These are phyloP conservation scores for Solanum medicagineum DNA, from an alignment of 257 asterid species.

Conservation along the genomic window DNA sequence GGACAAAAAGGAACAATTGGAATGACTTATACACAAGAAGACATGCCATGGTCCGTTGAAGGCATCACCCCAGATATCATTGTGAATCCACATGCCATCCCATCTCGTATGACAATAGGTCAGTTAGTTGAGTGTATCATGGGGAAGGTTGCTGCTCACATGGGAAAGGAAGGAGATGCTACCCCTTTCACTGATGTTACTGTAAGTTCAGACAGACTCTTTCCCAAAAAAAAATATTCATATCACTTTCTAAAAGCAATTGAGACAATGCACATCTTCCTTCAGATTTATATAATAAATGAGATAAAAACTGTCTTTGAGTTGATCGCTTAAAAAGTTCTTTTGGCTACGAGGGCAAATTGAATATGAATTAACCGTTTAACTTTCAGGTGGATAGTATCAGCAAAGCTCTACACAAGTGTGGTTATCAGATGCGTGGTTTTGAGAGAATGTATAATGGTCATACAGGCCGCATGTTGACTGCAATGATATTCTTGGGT, in stretches of 20 bases:
- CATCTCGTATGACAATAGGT: constrained; percentile 25
- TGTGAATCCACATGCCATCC: constrained; percentile 23
- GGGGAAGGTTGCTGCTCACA: constrained; percentile 23
- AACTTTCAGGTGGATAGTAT: constrained; percentile 55
- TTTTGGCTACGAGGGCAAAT: not conserved
- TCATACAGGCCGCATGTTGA: constrained; percentile 77
- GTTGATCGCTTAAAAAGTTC: not conserved
- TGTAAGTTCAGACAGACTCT: not conserved
- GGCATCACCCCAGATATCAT: constrained; percentile 17
- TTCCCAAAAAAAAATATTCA: not conserved
- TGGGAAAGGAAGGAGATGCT: constrained; percentile 23
- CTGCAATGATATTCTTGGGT: constrained; percentile 64
- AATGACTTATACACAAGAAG: constrained; percentile 17
- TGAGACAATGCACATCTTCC: not conserved
- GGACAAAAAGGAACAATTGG: constrained; percentile 20
- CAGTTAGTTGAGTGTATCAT: constrained; percentile 17
- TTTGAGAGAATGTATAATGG: constrained; percentile 97
- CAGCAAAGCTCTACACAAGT: constrained; percentile 82
- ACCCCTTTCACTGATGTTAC: constrained; percentile 41
- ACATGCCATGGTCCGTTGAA: constrained; percentile 19
- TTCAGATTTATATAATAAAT: not conserved
- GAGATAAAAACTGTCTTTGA: not conserved
- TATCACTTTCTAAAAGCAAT: not conserved
- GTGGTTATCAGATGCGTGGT: constrained; percentile 98
- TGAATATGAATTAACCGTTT: not conserved